Base-by-base conservation (phyloP, 1,139 yeast species). In the Suhomyces bolitotheri region DNA sequence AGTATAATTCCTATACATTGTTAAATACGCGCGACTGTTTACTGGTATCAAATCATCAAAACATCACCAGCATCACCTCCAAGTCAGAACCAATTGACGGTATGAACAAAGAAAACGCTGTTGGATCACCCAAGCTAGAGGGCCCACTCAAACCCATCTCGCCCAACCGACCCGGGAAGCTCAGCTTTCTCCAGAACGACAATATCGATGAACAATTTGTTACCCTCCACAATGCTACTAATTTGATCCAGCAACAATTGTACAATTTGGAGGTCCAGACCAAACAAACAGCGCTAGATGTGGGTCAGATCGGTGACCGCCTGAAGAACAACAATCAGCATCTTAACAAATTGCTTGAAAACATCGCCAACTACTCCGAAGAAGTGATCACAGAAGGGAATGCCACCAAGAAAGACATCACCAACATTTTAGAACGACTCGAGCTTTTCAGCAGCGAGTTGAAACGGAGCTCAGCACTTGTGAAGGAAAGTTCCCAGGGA, bases 311-410 rank as follows among this genome's bases (percentile, higher is more conserved):
- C 32, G 59, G 56, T 14, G 71, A 66, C 29, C 46, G 74, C 27
- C 70, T 64, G 63, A 68, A 63, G 45, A 67, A 64, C 43, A 69
- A 69, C 45, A 68, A 69, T 48, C 63, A 58, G 38, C 51, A 64
- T 43, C 60, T 69, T 50, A 65, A 58, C 40, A 60, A 58, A 41
- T 49, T 69, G 25, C 55, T 69, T 13, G 56, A 39, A 16, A 61
- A 60, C 32, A 56, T 66, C 16, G 61, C 67, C 15, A 50, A 51
- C 15, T 62, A 65, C 47, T 57, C 68, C 3, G 53, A 55, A 19
- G 69, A 64, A 29, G 66, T 64, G 4, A 51, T 62, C 11, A 62
- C 67, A 2, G 68, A 64, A 31, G 68, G 69, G 1, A 62, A 59
- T 44, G 69, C 68, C 21, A 64, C 68, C 11, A 63, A 64, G 38